Base-by-base conservation (phyloP, 1,139 yeast genomes). In the Debaryomycetaceae sp. region DNA sequence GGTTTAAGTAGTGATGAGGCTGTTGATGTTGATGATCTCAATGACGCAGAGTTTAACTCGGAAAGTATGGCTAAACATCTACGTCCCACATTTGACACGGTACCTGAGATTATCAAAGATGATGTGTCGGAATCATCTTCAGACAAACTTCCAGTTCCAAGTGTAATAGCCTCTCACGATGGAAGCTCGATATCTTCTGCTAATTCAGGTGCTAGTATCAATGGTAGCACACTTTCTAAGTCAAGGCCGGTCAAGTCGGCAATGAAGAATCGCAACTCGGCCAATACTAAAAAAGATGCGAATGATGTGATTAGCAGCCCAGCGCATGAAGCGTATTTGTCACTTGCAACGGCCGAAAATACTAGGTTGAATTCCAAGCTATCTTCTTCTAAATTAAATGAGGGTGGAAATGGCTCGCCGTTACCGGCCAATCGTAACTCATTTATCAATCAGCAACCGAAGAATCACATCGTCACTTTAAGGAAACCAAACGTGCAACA, bases 311-410 rank as follows among this genome's bases (percentile, higher is more conserved):
- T 45, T 5, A 44, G 49, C 35, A 66, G 63, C 47, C 76, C 85
- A 4, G 85, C 86, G 0, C 76, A 70, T 41, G 78, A 76, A 49
- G 90, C 86, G 0, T 84, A 85, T 53, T 60, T 84, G 41, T 81
- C 88, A 0, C 64, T 84, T 44, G 76, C 90, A 1, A 85, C 95
- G 0, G 90, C 91, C 1, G 90, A 85, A 57, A 85, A 85, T 60
- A 85, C 95, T 0, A 72, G 90, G 48, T 57, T 84, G 46, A 85
- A 85, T 60, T 85, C 90, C 1, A 78, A 80, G 59, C 59, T 80
- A 40, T 72, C 83, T 6, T 58, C 77, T 0, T 61, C 72, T 4
- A 68, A 68, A 41, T 59, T 70, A 50, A 52, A 49, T 24, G 69
- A 62, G 13, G 22, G 23, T 14, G 22, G 8, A n/a, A 34, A 7